Evolutionary conservation across 805 yeast genomes (phyloP).

Genomic region (Cyberlindnera galapagoensis): DNA sequence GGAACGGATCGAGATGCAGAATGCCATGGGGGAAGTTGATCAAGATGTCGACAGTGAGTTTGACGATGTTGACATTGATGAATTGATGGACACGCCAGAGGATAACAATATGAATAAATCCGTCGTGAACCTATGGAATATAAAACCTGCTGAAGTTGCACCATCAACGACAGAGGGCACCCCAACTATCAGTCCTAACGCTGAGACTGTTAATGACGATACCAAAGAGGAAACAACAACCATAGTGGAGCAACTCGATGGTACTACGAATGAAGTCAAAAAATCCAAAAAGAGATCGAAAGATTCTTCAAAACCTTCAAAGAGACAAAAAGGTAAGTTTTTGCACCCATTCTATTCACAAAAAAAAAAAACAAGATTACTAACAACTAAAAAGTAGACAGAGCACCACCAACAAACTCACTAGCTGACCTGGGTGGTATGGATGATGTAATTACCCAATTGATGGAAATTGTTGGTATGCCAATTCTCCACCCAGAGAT

Average conservation of each 20-base stretch:
- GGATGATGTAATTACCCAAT: conserved; percentile 74
- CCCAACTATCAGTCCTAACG: not conserved
- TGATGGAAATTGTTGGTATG: conserved; percentile 85
- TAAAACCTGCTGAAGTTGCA: conserved; percentile 17
- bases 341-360: not conserved
- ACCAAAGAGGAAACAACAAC: conserved; percentile 8
- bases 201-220: conserved; percentile 4
- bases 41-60: conserved; percentile 33
- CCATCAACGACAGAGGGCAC: conserved; percentile 1
- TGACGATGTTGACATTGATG: conserved; percentile 29
- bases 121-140: conserved; percentile 66
- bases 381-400: conserved; percentile 26
- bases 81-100: conserved; percentile 60
- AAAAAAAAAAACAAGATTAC: conserved; percentile 23
- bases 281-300: conserved; percentile 47
- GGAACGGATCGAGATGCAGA: conserved; percentile 45
- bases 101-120: conserved; percentile 69
- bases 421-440: conserved; percentile 84
- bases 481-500: conserved; percentile 94
- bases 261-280: conserved; percentile 24
- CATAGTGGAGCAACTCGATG: conserved; percentile 11
- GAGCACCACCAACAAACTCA: conserved; percentile 63
- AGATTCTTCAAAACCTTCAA: conserved; percentile 29
- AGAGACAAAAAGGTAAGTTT: conserved; percentile 33
- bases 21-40: conserved; percentile 20